phyloP scores from a whole-genome alignment of 2,329 filamentous ascomycete genomes.

The Xylariaceae sp. region DNA sequence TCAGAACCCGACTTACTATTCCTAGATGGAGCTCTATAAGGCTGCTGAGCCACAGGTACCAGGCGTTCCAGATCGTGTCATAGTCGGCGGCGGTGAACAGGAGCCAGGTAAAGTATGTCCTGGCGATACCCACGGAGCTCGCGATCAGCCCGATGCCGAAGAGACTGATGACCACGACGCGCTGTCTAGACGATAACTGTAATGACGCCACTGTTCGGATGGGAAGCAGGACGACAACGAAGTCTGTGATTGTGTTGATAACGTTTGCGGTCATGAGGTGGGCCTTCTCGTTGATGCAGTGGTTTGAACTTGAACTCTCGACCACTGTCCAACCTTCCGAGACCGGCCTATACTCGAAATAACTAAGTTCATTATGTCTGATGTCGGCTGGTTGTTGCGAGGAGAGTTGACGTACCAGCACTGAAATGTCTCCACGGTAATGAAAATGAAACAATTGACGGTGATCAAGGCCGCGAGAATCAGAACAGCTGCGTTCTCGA shows the following conservation, averaged over 20 bases:
- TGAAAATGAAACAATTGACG: slow-evolving; percentile 44
- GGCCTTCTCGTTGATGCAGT: slow-evolving; percentile 56
- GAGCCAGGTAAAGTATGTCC: slow-evolving; percentile 47
- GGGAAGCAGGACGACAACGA: slow-evolving; percentile 60
- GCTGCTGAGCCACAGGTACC: slow-evolving; percentile 45
- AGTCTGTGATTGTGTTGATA: slow-evolving; percentile 66
- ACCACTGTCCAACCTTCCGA: slow-evolving; percentile 49
- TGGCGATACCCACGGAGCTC: slow-evolving; percentile 46
- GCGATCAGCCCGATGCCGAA: slow-evolving; percentile 60
- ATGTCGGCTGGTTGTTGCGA: not conserved
- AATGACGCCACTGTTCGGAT: slow-evolving; percentile 54
- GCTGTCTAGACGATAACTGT: slow-evolving; percentile 55
- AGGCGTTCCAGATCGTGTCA: slow-evolving; percentile 48
- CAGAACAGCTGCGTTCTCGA: slow-evolving; percentile 42
- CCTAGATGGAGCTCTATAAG: slow-evolving; percentile 52
- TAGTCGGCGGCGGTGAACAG: slow-evolving; percentile 36
- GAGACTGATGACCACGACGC: slow-evolving; percentile 52
- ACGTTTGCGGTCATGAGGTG: slow-evolving; percentile 62
- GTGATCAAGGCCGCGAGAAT: slow-evolving; percentile 42
- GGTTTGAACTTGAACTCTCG: slow-evolving; percentile 36
- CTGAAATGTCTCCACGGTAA: slow-evolving; percentile 47
- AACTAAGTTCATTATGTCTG: too few relatives aligned
- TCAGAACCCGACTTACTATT: slow-evolving; percentile 43
- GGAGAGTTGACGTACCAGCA: slow-evolving; percentile 45
- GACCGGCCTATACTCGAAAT: too few relatives aligned